Percentiles rank a stretch among this genome's conserved stretches.
Conservation (phyloP, 176 grass and related monocot species). For the Dendrocalamus sinicus region DNA sequence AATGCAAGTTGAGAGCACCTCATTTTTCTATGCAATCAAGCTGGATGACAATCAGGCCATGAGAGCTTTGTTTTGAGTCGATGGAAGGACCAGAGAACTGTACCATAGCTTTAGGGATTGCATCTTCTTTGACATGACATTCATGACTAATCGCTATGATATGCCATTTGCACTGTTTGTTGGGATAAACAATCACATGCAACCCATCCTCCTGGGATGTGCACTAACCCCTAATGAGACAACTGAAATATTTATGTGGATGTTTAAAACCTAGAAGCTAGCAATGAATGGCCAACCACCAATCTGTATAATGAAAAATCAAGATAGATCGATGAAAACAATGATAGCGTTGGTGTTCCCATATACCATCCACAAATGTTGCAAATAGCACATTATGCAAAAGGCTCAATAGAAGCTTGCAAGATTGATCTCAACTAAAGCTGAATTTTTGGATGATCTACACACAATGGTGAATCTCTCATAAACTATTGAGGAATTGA, state of each 20-base stretch:
- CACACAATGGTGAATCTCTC: background rate
- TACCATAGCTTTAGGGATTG: conserved; percentile 17
- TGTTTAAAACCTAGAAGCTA: background rate
- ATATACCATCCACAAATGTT: background rate
- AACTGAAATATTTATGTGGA: background rate
- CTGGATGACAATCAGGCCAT: background rate
- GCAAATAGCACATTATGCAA: background rate
- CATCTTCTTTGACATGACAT: conserved; percentile 27
- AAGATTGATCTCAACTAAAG: background rate
- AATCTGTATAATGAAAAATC: background rate
- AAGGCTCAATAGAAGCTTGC: background rate
- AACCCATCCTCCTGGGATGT: background rate
- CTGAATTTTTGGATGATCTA: background rate
- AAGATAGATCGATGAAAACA: background rate
- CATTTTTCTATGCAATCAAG: background rate
- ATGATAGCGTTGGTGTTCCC: fast-evolving
- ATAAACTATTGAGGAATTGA: background rate
- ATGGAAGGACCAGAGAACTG: background rate
- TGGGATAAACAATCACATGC: conserved; percentile 14
- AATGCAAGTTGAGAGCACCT: background rate
- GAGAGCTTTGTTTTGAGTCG: background rate
- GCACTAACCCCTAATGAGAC: background rate
- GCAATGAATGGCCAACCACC: background rate
- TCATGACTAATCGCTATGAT: background rate
- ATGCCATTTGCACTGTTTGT: background rate